phyloP scores from a whole-genome alignment of 108 stramenopile genomes.

The Skeletonema costatum region DNA sequence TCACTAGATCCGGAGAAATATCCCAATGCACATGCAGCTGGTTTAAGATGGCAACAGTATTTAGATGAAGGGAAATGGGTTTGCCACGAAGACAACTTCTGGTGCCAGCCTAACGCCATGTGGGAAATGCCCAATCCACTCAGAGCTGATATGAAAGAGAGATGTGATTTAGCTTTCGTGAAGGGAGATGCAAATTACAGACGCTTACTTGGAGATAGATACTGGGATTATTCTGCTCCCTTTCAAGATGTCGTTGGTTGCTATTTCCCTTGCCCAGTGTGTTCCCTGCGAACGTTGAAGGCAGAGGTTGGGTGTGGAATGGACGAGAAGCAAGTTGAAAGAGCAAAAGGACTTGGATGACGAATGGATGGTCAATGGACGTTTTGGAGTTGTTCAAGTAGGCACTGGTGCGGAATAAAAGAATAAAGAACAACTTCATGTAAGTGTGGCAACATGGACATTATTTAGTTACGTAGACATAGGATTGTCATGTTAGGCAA shows the following conservation, averaged over 20 bases:
- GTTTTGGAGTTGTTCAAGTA: conserved; percentile 91
- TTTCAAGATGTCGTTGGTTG: conserved; percentile 90
- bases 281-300: conserved; percentile 92
- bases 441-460: neutral
- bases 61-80: conserved; percentile 81
- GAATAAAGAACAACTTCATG: neutral
- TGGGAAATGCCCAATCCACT: conserved; percentile 91
- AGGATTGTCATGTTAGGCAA: neutral
- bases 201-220: conserved; percentile 88
- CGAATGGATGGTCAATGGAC: conserved; percentile 88
- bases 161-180: conserved; percentile 90
- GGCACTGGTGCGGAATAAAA: conserved; percentile 43
- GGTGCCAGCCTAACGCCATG: conserved; percentile 91
- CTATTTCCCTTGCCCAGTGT: conserved; percentile 93
- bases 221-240: conserved; percentile 85
- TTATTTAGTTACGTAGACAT: conserved; percentile 1
- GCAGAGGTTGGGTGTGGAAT: conserved; percentile 94
- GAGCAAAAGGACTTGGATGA: conserved; percentile 67
- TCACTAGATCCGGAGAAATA: conserved; percentile 47
- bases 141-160: conserved; percentile 54
- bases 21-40: conserved; percentile 75
- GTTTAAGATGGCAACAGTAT: conserved; percentile 70
- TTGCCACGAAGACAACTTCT: conserved; percentile 90
- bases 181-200: conserved; percentile 98
- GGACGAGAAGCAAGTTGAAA: conserved; percentile 70